These are phyloP conservation scores for Tothia fuscella DNA, from an alignment of 2,329 filamentous ascomycete genomes.

Conservation along the genomic window DNA sequence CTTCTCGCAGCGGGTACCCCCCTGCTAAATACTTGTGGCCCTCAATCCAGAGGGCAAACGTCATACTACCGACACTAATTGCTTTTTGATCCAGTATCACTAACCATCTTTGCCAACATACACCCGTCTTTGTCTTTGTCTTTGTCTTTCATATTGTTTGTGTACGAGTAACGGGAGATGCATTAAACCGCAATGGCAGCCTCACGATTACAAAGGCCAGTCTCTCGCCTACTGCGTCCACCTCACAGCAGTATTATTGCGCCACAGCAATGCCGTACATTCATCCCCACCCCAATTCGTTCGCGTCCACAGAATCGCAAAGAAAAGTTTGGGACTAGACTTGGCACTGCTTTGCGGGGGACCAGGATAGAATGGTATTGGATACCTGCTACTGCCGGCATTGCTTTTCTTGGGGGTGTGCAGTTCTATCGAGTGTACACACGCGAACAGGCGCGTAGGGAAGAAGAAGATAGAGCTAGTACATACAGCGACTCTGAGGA, in stretches of 20 bases:
- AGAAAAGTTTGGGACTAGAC: conserved; percentile 44
- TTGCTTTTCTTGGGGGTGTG: conserved; percentile 69
- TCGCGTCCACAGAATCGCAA: conserved; percentile 28
- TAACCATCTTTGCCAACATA: no score
- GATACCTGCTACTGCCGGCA: conserved; percentile 75
- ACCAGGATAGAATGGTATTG: conserved; percentile 78
- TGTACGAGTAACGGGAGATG: no score
- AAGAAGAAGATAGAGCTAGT: conserved; percentile 27
- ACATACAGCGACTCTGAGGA: conserved; percentile 37
- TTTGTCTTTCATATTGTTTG: no score
- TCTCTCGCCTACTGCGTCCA: background rate
- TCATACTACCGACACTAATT: no score
- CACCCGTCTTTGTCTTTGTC: no score
- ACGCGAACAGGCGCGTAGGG: conserved; percentile 32
- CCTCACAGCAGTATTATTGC: background rate
- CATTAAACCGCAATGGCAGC: background rate
- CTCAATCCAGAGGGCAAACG: no score
- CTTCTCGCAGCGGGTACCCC: no score
- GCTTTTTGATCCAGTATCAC: no score
- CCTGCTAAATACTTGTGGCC: no score
- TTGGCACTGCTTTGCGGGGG: conserved; percentile 45
- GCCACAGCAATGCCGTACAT: background rate
- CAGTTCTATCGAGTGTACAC: conserved; percentile 69
- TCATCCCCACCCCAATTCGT: background rate
- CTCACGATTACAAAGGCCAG: background rate